phyloP scores from a whole-genome alignment of 257 asterid species.

The Solanum sparsipilum region DNA sequence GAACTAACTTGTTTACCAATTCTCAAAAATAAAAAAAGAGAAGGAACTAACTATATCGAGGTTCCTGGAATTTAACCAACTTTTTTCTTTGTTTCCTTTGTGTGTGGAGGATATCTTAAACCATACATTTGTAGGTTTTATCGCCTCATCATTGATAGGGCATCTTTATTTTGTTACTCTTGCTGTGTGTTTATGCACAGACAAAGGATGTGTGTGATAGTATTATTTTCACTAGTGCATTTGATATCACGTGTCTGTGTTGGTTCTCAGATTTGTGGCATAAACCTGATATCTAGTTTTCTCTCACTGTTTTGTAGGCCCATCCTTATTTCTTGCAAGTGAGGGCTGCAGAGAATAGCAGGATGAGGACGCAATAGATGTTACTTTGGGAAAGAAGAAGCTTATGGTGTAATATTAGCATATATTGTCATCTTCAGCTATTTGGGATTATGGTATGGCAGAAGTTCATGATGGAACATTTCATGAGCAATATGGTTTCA shows the following conservation, averaged over 20 bases:
- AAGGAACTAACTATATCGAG: not conserved
- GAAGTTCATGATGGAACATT: not conserved
- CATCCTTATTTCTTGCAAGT: slow-evolving; percentile 13
- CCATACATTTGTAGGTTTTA: not conserved
- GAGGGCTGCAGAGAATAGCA: slow-evolving; percentile 13
- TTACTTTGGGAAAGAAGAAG: not conserved
- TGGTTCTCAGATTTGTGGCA: not conserved
- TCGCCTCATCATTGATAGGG: not conserved
- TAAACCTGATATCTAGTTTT: not conserved
- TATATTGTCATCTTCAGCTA: not conserved
- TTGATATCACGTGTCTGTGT: not conserved
- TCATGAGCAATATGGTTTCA: not conserved
- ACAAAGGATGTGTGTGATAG: not conserved
- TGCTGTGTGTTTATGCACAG: not conserved
- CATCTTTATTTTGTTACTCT: not conserved
- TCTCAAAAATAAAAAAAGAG: too few species aligned
- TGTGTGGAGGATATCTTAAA: not conserved
- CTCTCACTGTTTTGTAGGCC: not conserved
- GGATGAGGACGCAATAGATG: slow-evolving; percentile 5
- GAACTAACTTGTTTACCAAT: not conserved
- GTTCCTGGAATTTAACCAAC: not conserved
- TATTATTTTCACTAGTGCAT: not conserved
- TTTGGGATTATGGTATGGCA: not conserved
- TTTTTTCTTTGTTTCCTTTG: not conserved
- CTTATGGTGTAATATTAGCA: not conserved